Percentiles rank a stretch among this genome's conserved stretches.
Evolutionary conservation across 2,329 filamentous ascomycete species (phyloP).

Genomic region (Aspergillus phoenicis): DNA sequence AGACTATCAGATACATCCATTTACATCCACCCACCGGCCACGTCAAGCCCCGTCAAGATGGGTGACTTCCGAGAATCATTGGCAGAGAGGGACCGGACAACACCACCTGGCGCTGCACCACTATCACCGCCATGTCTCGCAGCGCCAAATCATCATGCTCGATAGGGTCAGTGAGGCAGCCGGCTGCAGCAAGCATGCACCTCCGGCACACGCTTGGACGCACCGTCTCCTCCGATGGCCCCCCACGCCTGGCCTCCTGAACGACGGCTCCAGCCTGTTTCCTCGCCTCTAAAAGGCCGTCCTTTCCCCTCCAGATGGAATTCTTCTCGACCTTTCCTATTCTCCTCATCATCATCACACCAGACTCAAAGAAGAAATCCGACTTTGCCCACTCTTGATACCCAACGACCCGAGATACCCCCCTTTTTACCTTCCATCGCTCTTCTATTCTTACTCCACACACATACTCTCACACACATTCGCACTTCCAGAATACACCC

Average conservation of each 20-base stretch:
- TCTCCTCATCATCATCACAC: slow-evolving; percentile 16
- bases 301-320: slow-evolving; percentile 14
- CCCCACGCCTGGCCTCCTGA: slow-evolving; percentile 11
- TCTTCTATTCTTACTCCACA: slow-evolving; percentile 6
- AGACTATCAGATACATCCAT: slow-evolving; percentile 9
- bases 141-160: slow-evolving; percentile 24
- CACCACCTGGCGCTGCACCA: slow-evolving; percentile 22
- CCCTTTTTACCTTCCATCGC: slow-evolving; percentile 5
- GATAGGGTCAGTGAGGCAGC: slow-evolving; percentile 19
- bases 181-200: slow-evolving; percentile 19
- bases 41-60: slow-evolving; percentile 21
- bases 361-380: slow-evolving; percentile 18
- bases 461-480: not conserved
- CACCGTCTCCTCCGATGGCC: slow-evolving; percentile 14
- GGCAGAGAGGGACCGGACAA: slow-evolving; percentile 15
- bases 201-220: slow-evolving; percentile 22
- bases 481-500: not conserved
- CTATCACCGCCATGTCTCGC: slow-evolving; percentile 25
- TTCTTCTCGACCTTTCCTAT: slow-evolving; percentile 16
- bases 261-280: not conserved
- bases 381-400: slow-evolving; percentile 10
- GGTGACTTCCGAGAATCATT: slow-evolving; percentile 13
- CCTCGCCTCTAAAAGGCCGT: slow-evolving; percentile 21
- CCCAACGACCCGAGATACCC: slow-evolving; percentile 7
- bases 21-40: slow-evolving; percentile 21